Evolutionary conservation across 164 flowering plant genomes (phyloP).

Genomic region (Aristolochia contorta): DNA sequence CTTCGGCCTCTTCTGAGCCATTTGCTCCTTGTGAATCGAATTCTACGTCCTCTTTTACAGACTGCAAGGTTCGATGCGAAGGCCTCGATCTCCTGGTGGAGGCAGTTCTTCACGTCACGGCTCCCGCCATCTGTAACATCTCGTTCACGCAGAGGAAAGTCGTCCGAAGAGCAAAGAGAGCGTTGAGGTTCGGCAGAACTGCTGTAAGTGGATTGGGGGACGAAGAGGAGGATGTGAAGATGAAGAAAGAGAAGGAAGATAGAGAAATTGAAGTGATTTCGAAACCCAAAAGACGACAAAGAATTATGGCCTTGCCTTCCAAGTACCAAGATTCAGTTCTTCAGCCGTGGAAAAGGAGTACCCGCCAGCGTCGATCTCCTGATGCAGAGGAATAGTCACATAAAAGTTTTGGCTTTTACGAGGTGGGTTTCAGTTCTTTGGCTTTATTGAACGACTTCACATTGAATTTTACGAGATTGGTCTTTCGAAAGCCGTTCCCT

Average conservation of each 20-base stretch:
- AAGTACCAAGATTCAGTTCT: slow-evolving; percentile 38
- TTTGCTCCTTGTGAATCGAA: slow-evolving; percentile 8
- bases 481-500: neutral
- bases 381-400: slow-evolving; percentile 3
- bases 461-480: neutral
- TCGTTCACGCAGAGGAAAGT: slow-evolving; percentile 40
- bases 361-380: slow-evolving; percentile 9
- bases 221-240: slow-evolving; percentile 7
- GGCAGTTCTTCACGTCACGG: slow-evolving; percentile 29
- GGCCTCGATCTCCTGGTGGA: slow-evolving; percentile 47
- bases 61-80: slow-evolving; percentile 21
- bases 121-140: slow-evolving; percentile 27
- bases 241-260: slow-evolving; percentile 3
- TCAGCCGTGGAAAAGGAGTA: slow-evolving; percentile 29
- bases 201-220: slow-evolving; percentile 8
- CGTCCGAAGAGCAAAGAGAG: slow-evolving; percentile 25
- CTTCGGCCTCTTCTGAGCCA: slow-evolving; percentile 5
- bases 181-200: slow-evolving; percentile 17
- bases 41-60: slow-evolving; percentile 9
- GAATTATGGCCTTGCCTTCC: slow-evolving; percentile 31
- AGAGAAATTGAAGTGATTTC: slow-evolving; percentile 9
- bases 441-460: too few species aligned
- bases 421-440: slow-evolving; percentile 14
- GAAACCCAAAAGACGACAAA: slow-evolving; percentile 18
- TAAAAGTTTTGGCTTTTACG: slow-evolving; percentile 7